phyloP scores from a whole-genome alignment of 441 rosid genomes.

The Erodium moschatum region DNA sequence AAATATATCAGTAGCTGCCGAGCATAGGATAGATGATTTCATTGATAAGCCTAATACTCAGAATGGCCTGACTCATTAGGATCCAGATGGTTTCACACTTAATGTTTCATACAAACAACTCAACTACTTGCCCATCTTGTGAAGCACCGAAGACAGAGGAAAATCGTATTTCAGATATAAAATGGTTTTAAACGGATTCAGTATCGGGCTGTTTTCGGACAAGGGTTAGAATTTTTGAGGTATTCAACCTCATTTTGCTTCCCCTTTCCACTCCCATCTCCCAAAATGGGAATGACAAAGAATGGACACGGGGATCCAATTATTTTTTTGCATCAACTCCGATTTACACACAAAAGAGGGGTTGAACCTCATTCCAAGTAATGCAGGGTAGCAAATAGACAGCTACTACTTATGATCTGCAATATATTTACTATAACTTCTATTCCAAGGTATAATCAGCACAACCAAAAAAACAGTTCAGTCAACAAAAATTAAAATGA shows the following conservation, averaged over 20 bases:
- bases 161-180: no score
- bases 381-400: not conserved
- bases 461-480: not conserved
- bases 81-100: no score
- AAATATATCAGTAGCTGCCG: no score
- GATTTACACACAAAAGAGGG: not conserved
- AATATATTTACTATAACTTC: not conserved
- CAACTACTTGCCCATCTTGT: no score
- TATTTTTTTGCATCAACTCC: not conserved
- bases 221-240: not conserved
- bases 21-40: no score
- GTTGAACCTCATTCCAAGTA: not conserved
- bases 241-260: not conserved
- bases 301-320: not conserved
- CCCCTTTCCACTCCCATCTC: not conserved
- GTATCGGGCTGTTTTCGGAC: no score
- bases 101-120: no score
- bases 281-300: not conserved
- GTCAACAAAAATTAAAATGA: not conserved
- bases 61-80: no score
- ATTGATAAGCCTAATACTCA: no score
- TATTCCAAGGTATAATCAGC: slow-evolving; percentile 8
- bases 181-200: no score
- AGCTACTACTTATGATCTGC: not conserved
- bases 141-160: no score